phyloP scores from a whole-genome alignment of 805 yeast genomes.

The Lipomyces lipofer region DNA sequence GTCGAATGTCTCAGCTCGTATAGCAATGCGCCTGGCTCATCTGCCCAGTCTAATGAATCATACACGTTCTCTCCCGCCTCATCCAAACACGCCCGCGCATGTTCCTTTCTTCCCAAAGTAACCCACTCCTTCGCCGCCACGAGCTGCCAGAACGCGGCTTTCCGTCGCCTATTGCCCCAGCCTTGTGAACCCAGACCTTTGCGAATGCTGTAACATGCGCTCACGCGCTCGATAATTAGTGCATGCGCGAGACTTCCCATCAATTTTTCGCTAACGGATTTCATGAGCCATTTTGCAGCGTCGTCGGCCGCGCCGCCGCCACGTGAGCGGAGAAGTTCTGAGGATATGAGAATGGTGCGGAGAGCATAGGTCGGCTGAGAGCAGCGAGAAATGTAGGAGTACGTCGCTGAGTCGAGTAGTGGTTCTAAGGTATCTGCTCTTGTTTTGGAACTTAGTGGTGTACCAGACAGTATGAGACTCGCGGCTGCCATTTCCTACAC shows the following conservation, averaged over 20 bases:
- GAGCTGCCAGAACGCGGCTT: slow-evolving; percentile 74
- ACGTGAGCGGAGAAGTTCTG: slow-evolving; percentile 62
- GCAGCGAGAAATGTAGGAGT: slow-evolving; percentile 72
- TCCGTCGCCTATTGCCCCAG: slow-evolving; percentile 57
- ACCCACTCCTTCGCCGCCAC: slow-evolving; percentile 75
- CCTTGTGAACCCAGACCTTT: slow-evolving; percentile 24
- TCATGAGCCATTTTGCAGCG: slow-evolving; percentile 51
- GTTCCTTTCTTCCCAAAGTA: slow-evolving; percentile 34
- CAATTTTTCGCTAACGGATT: slow-evolving; percentile 44
- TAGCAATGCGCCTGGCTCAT: slow-evolving; percentile 20
- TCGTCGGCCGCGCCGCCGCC: slow-evolving; percentile 47
- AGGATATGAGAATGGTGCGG: slow-evolving; percentile 62
- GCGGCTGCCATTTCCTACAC: slow-evolving; percentile 80
- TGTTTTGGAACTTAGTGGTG: slow-evolving; percentile 42
- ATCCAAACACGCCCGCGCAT: slow-evolving; percentile 39
- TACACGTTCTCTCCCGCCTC: slow-evolving; percentile 39
- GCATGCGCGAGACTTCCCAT: slow-evolving; percentile 49
- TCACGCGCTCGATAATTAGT: slow-evolving; percentile 53
- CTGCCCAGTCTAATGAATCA: slow-evolving; percentile 29
- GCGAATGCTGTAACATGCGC: slow-evolving; percentile 50
- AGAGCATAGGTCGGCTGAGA: slow-evolving; percentile 68
- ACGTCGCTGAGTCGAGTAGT: slow-evolving; percentile 67
- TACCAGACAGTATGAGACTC: slow-evolving; percentile 59
- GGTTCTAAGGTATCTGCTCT: slow-evolving; percentile 59
- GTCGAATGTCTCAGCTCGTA: slow-evolving; percentile 24